phyloP scores from a whole-genome alignment of 164 flowering plant species.

The Buxus sempervirens region DNA sequence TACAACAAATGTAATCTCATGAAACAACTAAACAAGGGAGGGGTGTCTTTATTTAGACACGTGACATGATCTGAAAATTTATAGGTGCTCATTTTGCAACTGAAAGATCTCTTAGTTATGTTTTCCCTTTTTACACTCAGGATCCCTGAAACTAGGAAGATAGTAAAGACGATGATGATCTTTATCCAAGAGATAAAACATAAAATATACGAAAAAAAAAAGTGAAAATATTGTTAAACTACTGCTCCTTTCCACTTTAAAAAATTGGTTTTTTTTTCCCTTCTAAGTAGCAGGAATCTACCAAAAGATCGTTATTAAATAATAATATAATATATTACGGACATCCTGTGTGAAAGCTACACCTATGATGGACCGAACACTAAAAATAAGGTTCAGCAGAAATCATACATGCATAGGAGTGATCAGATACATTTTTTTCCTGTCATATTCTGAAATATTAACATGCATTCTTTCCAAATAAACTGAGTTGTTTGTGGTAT shows the following conservation, averaged over 20 bases:
- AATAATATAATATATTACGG: no score
- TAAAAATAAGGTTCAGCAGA: background rate
- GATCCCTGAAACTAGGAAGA: no score
- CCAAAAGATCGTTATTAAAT: background rate
- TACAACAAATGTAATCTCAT: constrained; percentile 35
- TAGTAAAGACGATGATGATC: no score
- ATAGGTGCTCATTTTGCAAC: background rate
- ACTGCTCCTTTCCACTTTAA: background rate
- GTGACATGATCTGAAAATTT: background rate
- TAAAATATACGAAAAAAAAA: no score
- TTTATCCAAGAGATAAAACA: background rate
- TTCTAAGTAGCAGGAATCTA: background rate
- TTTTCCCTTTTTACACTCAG: no score
- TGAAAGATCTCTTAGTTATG: background rate
- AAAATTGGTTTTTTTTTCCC: background rate
- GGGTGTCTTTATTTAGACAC: background rate
- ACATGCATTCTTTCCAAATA: no score
- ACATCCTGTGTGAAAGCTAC: no score
- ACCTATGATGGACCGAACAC: background rate
- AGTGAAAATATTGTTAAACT: background rate
- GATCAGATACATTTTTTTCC: background rate
- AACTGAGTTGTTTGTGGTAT: no score
- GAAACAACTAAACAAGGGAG: background rate
- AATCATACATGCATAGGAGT: background rate
- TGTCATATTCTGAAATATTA: no score